Evolutionary conservation across 1,139 yeast genomes (phyloP).

Genomic region (Debaryomyces nepalensis): DNA sequence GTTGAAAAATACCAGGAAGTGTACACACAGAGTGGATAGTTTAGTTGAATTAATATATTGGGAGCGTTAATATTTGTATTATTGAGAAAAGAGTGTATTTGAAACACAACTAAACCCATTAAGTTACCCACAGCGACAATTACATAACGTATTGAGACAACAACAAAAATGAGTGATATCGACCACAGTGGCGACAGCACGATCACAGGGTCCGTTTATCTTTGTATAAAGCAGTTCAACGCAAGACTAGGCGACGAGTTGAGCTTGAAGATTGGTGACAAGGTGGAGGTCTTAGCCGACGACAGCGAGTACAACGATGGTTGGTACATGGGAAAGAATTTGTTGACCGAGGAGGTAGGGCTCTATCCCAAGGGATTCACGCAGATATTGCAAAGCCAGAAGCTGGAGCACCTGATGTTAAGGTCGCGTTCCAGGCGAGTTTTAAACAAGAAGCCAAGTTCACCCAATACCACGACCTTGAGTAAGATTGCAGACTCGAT

Average conservation of each 20-base stretch:
- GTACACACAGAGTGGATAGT: neutral
- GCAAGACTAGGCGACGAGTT: constrained; percentile 92
- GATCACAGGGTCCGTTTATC: constrained; percentile 31
- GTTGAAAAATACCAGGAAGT: neutral
- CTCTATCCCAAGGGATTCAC: constrained; percentile 89
- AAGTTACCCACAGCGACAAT: neutral
- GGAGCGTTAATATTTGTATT: neutral
- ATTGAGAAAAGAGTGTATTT: neutral
- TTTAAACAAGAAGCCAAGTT: constrained; percentile 24
- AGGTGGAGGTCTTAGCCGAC: constrained; percentile 85
- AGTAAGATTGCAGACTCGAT: constrained; percentile 24
- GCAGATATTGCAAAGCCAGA: constrained; percentile 39
- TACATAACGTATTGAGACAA: neutral
- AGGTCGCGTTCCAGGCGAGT: constrained; percentile 65
- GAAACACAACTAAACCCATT: neutral
- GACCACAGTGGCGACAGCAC: constrained; percentile 5
- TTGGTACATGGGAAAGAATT: constrained; percentile 92
- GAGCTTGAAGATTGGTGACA: constrained; percentile 79
- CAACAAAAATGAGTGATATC: constrained; percentile 2
- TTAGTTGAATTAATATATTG: neutral
- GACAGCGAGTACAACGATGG: constrained; percentile 95
- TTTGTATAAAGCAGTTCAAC: constrained; percentile 81
- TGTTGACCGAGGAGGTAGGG: constrained; percentile 74
- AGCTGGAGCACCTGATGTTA: constrained; percentile 36
- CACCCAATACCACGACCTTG: constrained; percentile 18